Conservation (phyloP, 1,284 basidiomycete genomes). For the Cryptococcus sp. region DNA sequence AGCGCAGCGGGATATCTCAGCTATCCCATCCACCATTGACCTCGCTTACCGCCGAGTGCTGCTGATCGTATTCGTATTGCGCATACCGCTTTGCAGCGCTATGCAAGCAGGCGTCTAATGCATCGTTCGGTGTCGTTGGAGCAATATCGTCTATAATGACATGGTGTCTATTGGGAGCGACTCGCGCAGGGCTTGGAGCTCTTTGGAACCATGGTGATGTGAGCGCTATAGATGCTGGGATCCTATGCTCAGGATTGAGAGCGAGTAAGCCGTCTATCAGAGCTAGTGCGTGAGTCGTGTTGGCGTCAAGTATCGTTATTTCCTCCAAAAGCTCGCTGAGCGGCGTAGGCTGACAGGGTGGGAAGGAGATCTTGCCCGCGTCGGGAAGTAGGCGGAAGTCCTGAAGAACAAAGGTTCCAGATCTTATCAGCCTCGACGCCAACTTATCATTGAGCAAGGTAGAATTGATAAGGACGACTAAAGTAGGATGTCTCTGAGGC, state of each 20-base stretch:
- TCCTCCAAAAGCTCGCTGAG: not conserved
- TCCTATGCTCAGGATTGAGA: conserved; percentile 5
- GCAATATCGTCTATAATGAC: too few relatives aligned
- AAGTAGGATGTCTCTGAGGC: not conserved
- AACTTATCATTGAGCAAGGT: too few relatives aligned
- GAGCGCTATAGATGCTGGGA: not conserved
- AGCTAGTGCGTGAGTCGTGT: not conserved
- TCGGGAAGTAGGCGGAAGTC: conserved; percentile 35
- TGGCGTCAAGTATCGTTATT: not conserved
- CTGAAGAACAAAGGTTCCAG: conserved; percentile 18
- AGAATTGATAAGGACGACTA: not conserved
- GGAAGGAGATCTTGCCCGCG: conserved; percentile 41
- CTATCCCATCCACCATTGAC: not conserved
- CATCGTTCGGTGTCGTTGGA: too few relatives aligned
- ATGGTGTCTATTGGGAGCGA: too few relatives aligned
- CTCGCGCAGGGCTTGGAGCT: too few relatives aligned
- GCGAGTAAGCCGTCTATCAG: conserved; percentile 3
- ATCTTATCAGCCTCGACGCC: too few relatives aligned
- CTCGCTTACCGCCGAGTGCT: not conserved
- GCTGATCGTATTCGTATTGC: not conserved
- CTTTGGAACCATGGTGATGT: conserved; percentile 6
- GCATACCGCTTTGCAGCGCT: not conserved
- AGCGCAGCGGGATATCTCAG: not conserved
- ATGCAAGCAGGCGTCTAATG: not conserved
- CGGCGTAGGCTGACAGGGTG: conserved; percentile 6